Percentiles rank a stretch among this genome's conserved stretches.
These are phyloP conservation scores for Thelonectria rubi DNA, from an alignment of 2,329 filamentous ascomycete genomes.

Conservation along the genomic window DNA sequence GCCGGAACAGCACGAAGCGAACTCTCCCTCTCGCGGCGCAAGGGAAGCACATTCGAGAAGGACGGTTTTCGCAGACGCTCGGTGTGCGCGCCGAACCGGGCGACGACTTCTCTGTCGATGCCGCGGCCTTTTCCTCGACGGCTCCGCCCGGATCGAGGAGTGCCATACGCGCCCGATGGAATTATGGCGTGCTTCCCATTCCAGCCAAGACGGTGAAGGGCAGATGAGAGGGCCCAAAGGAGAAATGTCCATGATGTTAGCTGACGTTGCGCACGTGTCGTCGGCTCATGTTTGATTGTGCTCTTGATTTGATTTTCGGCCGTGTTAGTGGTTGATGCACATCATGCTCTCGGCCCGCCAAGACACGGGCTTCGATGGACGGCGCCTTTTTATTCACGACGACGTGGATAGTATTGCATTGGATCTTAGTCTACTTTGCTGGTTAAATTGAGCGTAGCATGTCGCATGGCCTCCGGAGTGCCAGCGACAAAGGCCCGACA, in stretches of 20 bases:
- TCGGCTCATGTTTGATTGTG: constrained; percentile 18
- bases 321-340: background rate
- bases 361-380: no score
- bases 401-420: background rate
- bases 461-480: no score
- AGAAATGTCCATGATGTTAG: constrained; percentile 23
- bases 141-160: constrained; percentile 38
- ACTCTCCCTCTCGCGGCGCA: background rate
- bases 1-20: constrained; percentile 14
- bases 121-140: constrained; percentile 4
- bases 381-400: constrained; percentile 18
- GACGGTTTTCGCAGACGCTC: background rate
- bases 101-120: constrained; percentile 17
- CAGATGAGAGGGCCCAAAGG: background rate
- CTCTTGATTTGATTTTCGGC: no score
- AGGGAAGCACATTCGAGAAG: background rate
- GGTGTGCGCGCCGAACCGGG: constrained; percentile 12
- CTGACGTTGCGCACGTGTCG: constrained; percentile 37
- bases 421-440: no score
- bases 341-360: constrained; percentile 17
- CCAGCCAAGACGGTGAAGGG: background rate
- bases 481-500: no score
- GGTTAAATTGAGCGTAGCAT: no score
- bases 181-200: constrained; percentile 27
- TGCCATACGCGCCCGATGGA: constrained; percentile 35